Percentiles rank a stretch among this genome's conserved stretches.
Evolutionary conservation across 345 rosid species (phyloP).

Genomic region (Arabidopsis thaliana): DNA sequence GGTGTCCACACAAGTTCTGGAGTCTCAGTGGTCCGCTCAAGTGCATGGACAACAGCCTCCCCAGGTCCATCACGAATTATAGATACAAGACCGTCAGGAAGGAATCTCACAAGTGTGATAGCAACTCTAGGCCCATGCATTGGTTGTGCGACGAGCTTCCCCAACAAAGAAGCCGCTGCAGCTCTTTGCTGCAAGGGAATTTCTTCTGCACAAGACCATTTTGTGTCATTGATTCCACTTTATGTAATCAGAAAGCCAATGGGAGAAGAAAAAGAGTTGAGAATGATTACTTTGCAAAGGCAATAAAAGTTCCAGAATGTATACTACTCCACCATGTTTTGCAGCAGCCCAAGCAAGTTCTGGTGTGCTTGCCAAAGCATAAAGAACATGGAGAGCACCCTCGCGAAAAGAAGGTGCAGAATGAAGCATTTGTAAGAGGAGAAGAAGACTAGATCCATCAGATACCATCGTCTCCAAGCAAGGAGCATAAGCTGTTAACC

Average conservation of each 20-base stretch:
- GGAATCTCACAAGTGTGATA: slow-evolving; percentile 92
- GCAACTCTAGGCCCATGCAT: slow-evolving; percentile 99
- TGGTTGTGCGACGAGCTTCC: slow-evolving; percentile 96
- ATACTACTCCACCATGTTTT: slow-evolving; percentile 97
- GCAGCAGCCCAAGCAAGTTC: slow-evolving; percentile 99
- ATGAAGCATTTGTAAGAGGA: slow-evolving; percentile 96
- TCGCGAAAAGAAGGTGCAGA: slow-evolving; percentile 88
- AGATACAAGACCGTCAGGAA: slow-evolving; percentile 96
- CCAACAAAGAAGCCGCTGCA: slow-evolving; percentile 90
- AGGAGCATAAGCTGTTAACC: slow-evolving; percentile 90
- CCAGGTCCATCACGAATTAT: slow-evolving; percentile 98
- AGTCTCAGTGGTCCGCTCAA: slow-evolving; percentile 94
- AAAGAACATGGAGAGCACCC: slow-evolving; percentile 96
- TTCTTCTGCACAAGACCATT: slow-evolving; percentile 73
- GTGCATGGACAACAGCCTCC: slow-evolving; percentile 88
- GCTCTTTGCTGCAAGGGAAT: slow-evolving; percentile 96
- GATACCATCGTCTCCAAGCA: slow-evolving; percentile 99
- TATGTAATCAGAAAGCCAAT: slow-evolving; percentile 26
- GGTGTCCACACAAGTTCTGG: slow-evolving; percentile 99
- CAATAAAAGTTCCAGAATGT: slow-evolving; percentile 92
- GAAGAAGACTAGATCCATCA: slow-evolving; percentile 97
- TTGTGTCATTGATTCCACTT: slow-evolving; percentile 35
- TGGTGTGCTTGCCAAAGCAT: slow-evolving; percentile 97
- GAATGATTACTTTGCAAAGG: slow-evolving; percentile 78
- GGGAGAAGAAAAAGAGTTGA: slow-evolving; percentile 21